Conservation (phyloP, 2,329 filamentous ascomycete genomes). For the Clarireedia paspali region DNA sequence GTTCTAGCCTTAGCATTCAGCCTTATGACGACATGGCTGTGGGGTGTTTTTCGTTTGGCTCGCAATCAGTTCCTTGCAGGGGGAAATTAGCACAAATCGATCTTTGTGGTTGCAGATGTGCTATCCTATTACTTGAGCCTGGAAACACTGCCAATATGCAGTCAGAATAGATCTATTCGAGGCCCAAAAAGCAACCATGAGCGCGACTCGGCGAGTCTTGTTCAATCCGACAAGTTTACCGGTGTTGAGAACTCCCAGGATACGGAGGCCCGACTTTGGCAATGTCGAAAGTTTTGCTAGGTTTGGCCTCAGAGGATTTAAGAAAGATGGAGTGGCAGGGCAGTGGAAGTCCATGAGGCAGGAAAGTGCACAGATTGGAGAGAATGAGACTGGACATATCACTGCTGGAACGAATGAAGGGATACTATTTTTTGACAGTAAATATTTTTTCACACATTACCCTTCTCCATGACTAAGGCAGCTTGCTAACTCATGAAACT, state of each 20-base stretch:
- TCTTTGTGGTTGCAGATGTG: too few species aligned
- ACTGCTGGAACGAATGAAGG: constrained; percentile 67
- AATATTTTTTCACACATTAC: constrained; percentile 24
- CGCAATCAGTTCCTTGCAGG: background rate
- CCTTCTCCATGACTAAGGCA: background rate
- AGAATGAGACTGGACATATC: constrained; percentile 74
- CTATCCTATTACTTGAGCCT: too few species aligned
- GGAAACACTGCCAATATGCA: too few species aligned
- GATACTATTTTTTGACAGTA: constrained; percentile 86
- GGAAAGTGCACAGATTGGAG: constrained; percentile 42
- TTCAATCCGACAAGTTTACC: constrained; percentile 31
- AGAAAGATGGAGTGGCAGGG: constrained; percentile 4
- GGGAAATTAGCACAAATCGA: background rate
- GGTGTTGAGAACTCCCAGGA: constrained; percentile 22
- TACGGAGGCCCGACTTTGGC: constrained; percentile 20
- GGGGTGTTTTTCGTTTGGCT: background rate
- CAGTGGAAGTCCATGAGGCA: constrained; percentile 27
- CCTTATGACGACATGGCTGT: constrained; percentile 16
- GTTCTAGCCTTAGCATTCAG: background rate
- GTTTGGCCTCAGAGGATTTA: constrained; percentile 7
- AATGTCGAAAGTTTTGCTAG: constrained; percentile 15
- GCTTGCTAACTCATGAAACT: constrained; percentile 6
- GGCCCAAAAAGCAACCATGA: constrained; percentile 15
- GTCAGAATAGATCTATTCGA: too few species aligned
- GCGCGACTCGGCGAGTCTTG: constrained; percentile 22